Base-by-base conservation (phyloP, 139 green algal species). In the Haematococcus lacustris region DNA sequence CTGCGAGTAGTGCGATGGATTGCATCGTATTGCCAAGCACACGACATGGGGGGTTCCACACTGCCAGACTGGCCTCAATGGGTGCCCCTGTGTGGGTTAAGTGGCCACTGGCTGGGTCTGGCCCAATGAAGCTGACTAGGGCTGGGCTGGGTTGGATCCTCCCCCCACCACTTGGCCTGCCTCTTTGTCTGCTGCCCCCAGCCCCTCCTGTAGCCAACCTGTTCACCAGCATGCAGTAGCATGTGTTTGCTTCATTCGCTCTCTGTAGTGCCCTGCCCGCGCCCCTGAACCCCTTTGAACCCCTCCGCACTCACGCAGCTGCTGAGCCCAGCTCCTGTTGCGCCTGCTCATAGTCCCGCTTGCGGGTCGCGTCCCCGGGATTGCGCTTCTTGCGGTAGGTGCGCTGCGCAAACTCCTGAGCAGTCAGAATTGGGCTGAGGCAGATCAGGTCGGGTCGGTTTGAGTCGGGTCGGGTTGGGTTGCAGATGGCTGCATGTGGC, bases 321-420 rank as follows among this genome's bases (percentile, higher is more conserved):
- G 30, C 43, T 41, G 33, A n/a, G 37, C 62, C 38, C 2, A 78
- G 35, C 26, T 78, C 66, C 1, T 33, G 7, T 21, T 68, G 35
- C 9, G 89, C 90, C 3, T 34, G 39, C 39, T 71, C 47, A 60
- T 78, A 82, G 25, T 88, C 82, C 0, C 23, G 37, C 5, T 85
- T 64, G 73, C 85, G 86, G 37, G 53, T 79, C 13, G 74, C 37
- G 51, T 92, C 89, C 1, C 71, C 79, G 9, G 67, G 4, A 1
- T 37, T 38, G 13, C 81, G 73, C 68, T 89, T 73, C 73, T 86
- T 78, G 57, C 83, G 77, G 79, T 92, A 85, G 28, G 78, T 81
- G 50, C 83, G 83, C 38, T 88, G 78, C 3, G 91, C 86, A 41
- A 76, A 81, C 78, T 96, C 88, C 89, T 96, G 87, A 71, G 7